phyloP scores from a whole-genome alignment of 441 rosid species.

The Erodium texanum region DNA sequence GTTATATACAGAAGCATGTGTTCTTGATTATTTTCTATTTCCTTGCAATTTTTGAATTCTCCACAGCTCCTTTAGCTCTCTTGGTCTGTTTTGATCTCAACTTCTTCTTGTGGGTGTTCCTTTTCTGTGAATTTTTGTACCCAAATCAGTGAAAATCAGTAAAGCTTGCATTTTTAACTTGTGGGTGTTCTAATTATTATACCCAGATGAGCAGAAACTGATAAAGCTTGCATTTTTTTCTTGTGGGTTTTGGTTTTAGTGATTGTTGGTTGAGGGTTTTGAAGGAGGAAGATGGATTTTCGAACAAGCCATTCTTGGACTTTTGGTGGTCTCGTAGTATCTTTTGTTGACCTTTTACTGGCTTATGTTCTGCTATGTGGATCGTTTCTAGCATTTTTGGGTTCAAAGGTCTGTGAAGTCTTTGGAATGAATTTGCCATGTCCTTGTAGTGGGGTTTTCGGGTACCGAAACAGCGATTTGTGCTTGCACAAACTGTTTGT shows the following conservation, averaged over 20 bases:
- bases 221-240: background rate
- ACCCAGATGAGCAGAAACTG: slow-evolving; percentile 1
- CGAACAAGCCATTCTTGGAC: slow-evolving; percentile 29
- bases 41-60: background rate
- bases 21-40: background rate
- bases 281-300: slow-evolving; percentile 26
- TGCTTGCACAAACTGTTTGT: slow-evolving; percentile 39
- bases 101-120: background rate
- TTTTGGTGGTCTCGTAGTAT: slow-evolving; percentile 28
- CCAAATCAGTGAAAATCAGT: background rate
- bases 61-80: background rate
- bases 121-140: background rate
- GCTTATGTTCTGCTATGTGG: slow-evolving; percentile 44
- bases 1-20: background rate
- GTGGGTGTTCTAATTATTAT: background rate
- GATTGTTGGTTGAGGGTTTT: slow-evolving; percentile 2
- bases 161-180: background rate
- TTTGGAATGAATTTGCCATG: slow-evolving; percentile 35
- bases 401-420: slow-evolving; percentile 25
- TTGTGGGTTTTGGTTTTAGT: slow-evolving; percentile 12
- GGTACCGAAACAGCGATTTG: slow-evolving; percentile 21
- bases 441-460: slow-evolving; percentile 36
- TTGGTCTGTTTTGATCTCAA: background rate
- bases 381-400: slow-evolving; percentile 28
- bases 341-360: slow-evolving; percentile 38